A percentile compares a stretch with the other conserved stretches of the same genome.
These are phyloP conservation scores for Collybia nuda DNA, from an alignment of 768 basidiomycete genomes.

Conservation along the genomic window DNA sequence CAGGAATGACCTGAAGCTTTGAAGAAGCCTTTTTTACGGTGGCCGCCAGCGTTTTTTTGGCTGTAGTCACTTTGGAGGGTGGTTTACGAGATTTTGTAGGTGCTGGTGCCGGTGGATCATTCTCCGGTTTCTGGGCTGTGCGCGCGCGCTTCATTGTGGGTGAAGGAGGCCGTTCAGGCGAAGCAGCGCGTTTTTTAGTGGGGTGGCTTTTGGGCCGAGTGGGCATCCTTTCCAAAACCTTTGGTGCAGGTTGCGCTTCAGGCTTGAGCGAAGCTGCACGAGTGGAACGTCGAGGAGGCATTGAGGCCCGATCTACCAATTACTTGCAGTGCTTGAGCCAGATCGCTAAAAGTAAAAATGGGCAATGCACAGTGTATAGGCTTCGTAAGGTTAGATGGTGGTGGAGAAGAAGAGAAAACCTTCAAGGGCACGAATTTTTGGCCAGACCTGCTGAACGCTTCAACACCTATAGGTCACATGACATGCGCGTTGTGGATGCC, in stretches of 20 bases:
- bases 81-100: slow-evolving; percentile 25
- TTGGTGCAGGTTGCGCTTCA: slow-evolving; percentile 34
- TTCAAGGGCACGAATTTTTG: slow-evolving; percentile 1
- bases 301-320: slow-evolving; percentile 5
- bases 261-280: slow-evolving; percentile 49
- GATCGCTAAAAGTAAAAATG: slow-evolving; percentile 3
- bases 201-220: slow-evolving; percentile 31
- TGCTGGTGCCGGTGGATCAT: slow-evolving; percentile 29
- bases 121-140: slow-evolving; percentile 45
- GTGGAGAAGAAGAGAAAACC: slow-evolving; percentile 9
- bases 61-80: slow-evolving; percentile 19
- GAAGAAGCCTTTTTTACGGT: slow-evolving; percentile 10
- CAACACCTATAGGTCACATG: slow-evolving; percentile 31
- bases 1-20: slow-evolving; percentile 23
- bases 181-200: slow-evolving; percentile 51
- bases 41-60: slow-evolving; percentile 14
- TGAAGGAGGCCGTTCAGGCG: slow-evolving; percentile 39
- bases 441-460: slow-evolving; percentile 5
- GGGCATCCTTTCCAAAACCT: slow-evolving; percentile 25
- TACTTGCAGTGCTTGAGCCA: neutral
- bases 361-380: neutral
- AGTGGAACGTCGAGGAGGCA: slow-evolving; percentile 53
- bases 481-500: slow-evolving; percentile 36
- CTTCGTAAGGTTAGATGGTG: slow-evolving; percentile 10
- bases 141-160: slow-evolving; percentile 53